Evolutionary conservation across 306 rosid genomes (phyloP).

Genomic region (Cicer judaicum): DNA sequence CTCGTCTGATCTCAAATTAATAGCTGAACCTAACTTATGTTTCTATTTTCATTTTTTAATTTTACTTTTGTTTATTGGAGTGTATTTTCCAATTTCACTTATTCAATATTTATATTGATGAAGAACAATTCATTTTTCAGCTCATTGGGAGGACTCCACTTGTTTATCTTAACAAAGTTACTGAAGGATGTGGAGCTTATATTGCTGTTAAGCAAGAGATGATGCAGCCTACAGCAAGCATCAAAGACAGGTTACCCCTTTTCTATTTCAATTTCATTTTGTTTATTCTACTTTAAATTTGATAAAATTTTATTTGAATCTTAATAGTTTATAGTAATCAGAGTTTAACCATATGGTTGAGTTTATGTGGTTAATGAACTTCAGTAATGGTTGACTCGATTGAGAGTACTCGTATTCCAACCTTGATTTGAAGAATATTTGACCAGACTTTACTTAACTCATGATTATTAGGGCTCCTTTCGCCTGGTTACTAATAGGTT

Average conservation of each 20-base stretch:
- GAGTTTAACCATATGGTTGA: no score
- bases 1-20: no score
- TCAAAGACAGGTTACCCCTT: slow-evolving; percentile 83
- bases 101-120: slow-evolving; percentile 11
- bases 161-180: slow-evolving; percentile 91
- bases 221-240: slow-evolving; percentile 96
- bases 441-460: no score
- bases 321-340: not conserved
- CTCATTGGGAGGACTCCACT: slow-evolving; percentile 90
- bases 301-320: not conserved
- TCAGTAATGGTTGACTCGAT: no score
- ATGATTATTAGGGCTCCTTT: no score
- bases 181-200: slow-evolving; percentile 92
- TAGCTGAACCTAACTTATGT: not conserved
- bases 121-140: slow-evolving; percentile 52
- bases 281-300: slow-evolving; percentile 8
- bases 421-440: no score
- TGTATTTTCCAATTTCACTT: not conserved
- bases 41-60: not conserved
- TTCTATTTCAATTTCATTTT: not conserved
- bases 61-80: slow-evolving; percentile 23
- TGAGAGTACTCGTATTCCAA: no score
- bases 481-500: no score
- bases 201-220: slow-evolving; percentile 97
- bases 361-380: no score